phyloP scores from a whole-genome alignment of 2,329 filamentous ascomycete species.

The Graphilbum sp. region DNA sequence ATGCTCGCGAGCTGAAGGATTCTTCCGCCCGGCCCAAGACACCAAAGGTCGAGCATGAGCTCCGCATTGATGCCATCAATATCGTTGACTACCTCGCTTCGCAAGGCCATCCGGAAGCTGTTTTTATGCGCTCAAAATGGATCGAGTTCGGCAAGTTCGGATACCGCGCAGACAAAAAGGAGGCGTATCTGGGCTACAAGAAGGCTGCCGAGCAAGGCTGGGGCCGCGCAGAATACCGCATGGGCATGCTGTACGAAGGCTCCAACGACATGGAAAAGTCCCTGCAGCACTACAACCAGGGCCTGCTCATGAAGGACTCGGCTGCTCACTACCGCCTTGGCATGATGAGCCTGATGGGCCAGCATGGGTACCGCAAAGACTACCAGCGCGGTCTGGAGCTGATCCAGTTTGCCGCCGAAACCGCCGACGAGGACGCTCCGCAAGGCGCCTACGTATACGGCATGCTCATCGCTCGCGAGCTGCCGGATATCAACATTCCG shows the following conservation, averaged over 20 bases:
- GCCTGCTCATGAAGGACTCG: conserved; percentile 67
- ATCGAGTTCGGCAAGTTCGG: conserved; percentile 96
- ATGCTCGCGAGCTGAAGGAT: conserved; percentile 41
- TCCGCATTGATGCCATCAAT: conserved; percentile 77
- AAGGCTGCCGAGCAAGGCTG: conserved; percentile 72
- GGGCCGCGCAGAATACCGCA: conserved; percentile 80
- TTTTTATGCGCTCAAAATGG: conserved; percentile 94
- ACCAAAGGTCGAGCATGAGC: conserved; percentile 73
- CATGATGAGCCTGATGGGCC: conserved; percentile 93
- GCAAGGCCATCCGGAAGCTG: conserved; percentile 81
- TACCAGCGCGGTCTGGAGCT: conserved; percentile 62
- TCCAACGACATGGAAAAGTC: conserved; percentile 87
- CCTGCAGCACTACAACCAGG: conserved; percentile 74
- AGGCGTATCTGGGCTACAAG: conserved; percentile 77
- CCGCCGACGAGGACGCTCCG: conserved; percentile 87
- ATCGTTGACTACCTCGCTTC: conserved; percentile 81
- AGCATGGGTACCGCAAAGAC: conserved; percentile 80
- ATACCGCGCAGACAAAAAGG: conserved; percentile 78
- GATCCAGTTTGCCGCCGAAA: conserved; percentile 68
- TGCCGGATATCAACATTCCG: conserved; percentile 80
- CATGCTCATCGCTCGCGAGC: conserved; percentile 79
- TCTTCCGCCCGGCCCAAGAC: conserved; percentile 50
- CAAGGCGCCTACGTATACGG: conserved; percentile 93
- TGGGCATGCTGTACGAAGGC: conserved; percentile 96
- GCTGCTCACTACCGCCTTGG: conserved; percentile 75